Evolutionary conservation across 768 basidiomycete genomes (phyloP), one percentile per base, ranked within the genome.

Genomic region (Ramaria rubella): DNA sequence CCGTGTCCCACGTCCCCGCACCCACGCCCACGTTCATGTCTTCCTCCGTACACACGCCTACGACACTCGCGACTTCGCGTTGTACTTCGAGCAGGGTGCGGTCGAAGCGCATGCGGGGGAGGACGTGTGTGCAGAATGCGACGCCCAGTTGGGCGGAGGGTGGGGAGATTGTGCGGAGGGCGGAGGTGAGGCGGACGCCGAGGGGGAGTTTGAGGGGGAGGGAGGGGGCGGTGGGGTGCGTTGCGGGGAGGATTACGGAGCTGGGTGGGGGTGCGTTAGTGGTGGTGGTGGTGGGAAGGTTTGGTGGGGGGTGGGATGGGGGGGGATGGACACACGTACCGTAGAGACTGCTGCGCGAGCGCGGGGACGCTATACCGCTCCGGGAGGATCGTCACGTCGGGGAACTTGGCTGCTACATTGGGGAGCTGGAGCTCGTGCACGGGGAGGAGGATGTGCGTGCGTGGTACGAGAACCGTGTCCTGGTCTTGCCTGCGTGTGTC

Each of bases 111-210:
- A 83, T 70, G 9, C 61, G 70, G 5, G 80, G 80, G 26, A 81
- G 76, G 26, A 81, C 76, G 42, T 78, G 68, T 1, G 73, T 64
- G 2, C 80, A 81, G 65, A 83, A 83, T 19, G 79, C 74, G 2
- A 80, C 80, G 1, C 80, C 80, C 12, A 81, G 64, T 61, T 77
- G 80, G 1, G 79, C 81, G 5, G 79, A 79, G 44, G 78, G 76
- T 2, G 80, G 80, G n/a, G 80, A 81, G 43, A 83, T 81, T 1
- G 80, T 80, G 57, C 81, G 77, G 15, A 81, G 72, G 6, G 80
- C 80, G 12, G 79, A 80, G 3, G 81, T 81, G 38, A 83, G 72
- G 58, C 78, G 80, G 60, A 82, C 73, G 15, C 81, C 81, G 49
- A 81, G 73, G 5, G 73, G 76, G 1, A 82, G 71, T 60, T 83